Evolutionary conservation across 768 basidiomycete species (phyloP).

Genomic region (Arthromyces matolae): DNA sequence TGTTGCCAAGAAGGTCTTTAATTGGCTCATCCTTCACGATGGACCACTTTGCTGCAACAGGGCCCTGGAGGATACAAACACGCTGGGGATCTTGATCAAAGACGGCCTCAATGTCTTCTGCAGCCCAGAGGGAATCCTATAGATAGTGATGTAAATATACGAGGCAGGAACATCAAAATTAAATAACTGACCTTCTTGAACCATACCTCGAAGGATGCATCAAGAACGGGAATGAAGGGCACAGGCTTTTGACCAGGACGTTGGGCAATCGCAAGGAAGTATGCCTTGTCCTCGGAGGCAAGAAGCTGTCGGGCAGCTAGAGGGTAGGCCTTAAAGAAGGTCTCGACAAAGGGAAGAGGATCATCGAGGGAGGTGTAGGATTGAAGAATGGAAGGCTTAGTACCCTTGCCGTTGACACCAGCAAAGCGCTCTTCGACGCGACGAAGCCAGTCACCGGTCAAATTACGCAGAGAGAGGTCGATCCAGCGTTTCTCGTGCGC

Average conservation of each 20-base stretch:
- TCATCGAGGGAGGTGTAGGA: constrained; percentile 84
- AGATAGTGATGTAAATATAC: not conserved
- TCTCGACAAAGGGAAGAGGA: constrained; percentile 69
- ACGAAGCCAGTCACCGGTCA: constrained; percentile 95
- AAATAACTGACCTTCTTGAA: constrained; percentile 83
- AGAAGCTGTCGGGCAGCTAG: constrained; percentile 82
- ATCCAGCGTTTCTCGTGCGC: constrained; percentile 90
- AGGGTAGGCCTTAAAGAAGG: constrained; percentile 85
- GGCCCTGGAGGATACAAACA: constrained; percentile 96
- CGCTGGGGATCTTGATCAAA: constrained; percentile 99
- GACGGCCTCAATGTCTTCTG: constrained; percentile 97
- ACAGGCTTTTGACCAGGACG: constrained; percentile 97
- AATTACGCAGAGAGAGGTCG: constrained; percentile 85
- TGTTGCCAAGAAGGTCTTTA: constrained; percentile 85
- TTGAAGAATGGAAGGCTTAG: constrained; percentile 80
- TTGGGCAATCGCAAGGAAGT: constrained; percentile 94
- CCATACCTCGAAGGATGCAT: constrained; percentile 94
- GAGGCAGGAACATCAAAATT: constrained; percentile 1
- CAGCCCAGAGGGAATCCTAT: constrained; percentile 95
- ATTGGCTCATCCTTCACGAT: constrained; percentile 90
- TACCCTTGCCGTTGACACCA: constrained; percentile 71
- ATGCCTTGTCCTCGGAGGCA: constrained; percentile 90
- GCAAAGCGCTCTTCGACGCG: constrained; percentile 95
- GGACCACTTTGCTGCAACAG: constrained; percentile 88
- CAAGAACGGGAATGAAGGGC: constrained; percentile 95